A percentile compares a stretch with the other conserved stretches of the same genome.
Evolutionary conservation across 2,329 filamentous ascomycete species (phyloP).

Genomic region (Fusarium equiseti): DNA sequence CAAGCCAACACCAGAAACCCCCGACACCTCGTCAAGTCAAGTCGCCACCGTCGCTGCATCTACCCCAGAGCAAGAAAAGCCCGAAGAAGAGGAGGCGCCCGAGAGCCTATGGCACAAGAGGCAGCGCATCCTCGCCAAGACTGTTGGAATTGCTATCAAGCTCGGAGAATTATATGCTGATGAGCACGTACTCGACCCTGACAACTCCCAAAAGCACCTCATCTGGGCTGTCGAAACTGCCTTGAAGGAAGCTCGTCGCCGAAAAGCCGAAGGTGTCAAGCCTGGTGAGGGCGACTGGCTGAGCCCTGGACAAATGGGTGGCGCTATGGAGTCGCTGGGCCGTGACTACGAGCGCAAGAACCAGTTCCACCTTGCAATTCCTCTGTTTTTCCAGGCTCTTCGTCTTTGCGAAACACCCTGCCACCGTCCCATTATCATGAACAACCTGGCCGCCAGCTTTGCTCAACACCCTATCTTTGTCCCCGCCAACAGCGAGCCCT

Average conservation of each 20-base stretch:
- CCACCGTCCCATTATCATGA: conserved; percentile 87
- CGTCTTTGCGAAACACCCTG: conserved; percentile 75
- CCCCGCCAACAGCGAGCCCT: conserved; percentile 45
- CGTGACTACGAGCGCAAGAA: conserved; percentile 79
- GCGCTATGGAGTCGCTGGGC: conserved; percentile 79
- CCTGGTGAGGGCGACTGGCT: conserved; percentile 79
- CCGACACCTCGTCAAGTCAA: conserved; percentile 10
- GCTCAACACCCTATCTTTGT: conserved; percentile 71
- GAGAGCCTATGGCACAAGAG: conserved; percentile 69
- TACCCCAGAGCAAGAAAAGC: conserved; percentile 37
- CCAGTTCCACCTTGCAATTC: conserved; percentile 84
- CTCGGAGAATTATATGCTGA: conserved; percentile 85
- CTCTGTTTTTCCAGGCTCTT: conserved; percentile 87
- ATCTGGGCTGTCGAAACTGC: conserved; percentile 85
- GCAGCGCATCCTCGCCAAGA: conserved; percentile 77
- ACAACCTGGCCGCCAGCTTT: conserved; percentile 81
- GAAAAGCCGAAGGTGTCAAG: conserved; percentile 75
- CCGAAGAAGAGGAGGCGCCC: conserved; percentile 44
- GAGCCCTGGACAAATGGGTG: conserved; percentile 77
- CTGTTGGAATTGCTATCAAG: conserved; percentile 83
- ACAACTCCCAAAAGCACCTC: conserved; percentile 78
- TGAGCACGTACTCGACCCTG: conserved; percentile 78
- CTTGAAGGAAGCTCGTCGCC: conserved; percentile 78
- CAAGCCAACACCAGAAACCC: conserved; percentile 28
- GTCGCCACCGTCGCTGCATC: conserved; percentile 7